These are phyloP conservation scores for Sodiomyces alkalinus DNA, from an alignment of 2,329 filamentous ascomycete species.

Conservation along the genomic window DNA sequence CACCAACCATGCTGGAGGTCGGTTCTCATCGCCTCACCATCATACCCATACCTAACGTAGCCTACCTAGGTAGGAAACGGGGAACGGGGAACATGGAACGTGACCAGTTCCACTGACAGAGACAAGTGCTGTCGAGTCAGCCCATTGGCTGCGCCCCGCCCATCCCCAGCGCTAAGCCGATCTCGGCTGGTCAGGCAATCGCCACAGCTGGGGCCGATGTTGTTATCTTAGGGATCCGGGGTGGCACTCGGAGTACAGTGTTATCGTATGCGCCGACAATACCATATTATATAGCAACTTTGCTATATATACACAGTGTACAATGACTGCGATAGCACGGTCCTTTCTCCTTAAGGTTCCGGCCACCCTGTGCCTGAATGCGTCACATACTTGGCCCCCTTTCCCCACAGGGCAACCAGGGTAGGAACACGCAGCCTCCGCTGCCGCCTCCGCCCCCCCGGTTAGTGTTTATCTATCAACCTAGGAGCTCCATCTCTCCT, in stretches of 20 bases:
- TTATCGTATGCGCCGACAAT: not conserved
- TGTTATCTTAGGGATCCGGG: constrained; percentile 7
- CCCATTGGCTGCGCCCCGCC: constrained; percentile 11
- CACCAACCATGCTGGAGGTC: no score
- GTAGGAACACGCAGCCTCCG: constrained; percentile 9
- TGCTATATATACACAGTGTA: not conserved
- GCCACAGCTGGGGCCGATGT: constrained; percentile 3
- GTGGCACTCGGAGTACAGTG: not conserved
- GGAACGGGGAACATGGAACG: no score
- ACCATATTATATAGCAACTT: no score
- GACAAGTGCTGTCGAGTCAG: constrained; percentile 10
- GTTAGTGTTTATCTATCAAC: constrained; percentile 12
- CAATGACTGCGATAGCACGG: not conserved
- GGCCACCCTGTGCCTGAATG: constrained; percentile 5
- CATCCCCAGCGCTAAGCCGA: constrained; percentile 12
- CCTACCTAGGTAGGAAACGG: no score
- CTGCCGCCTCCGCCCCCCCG: constrained; percentile 4
- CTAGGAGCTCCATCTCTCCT: no score
- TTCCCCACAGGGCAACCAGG: not conserved
- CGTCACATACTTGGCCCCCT: constrained; percentile 6
- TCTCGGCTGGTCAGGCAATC: constrained; percentile 11
- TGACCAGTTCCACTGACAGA: constrained; percentile 4
- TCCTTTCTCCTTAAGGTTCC: no score
- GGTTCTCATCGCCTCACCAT: no score
- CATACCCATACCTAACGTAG: no score